Base-by-base conservation (phyloP, 805 yeast genomes). In the Starmerella roubikii region DNA sequence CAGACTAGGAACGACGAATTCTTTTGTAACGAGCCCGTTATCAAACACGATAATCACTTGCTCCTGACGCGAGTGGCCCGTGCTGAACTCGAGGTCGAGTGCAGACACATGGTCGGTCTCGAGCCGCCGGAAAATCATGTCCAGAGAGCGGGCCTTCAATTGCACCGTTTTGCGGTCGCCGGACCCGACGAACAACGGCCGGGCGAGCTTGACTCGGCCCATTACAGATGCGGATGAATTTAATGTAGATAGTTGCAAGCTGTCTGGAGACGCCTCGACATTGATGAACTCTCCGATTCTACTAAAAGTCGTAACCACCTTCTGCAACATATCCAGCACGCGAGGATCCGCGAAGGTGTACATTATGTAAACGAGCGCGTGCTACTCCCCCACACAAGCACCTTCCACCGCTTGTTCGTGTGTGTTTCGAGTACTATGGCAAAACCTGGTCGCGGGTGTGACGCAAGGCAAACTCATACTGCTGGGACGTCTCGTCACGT, bases 71-170 rank as follows among this genome's bases (percentile, higher is more conserved):
- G 37, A 3, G 12, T 32, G 11, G 13, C 41, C 18, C 19, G 19
- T 18, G 27, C 23, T 30, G 27, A 45, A 45, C 26, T 23, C 30
- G 36, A 43, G 35, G 32, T 24, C 22, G 35, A 46, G 20, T 13
- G 34, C 9, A 17, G 25, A 26, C 7, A 37, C 24, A 13, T 31
- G 27, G 15, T 30, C 41, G 32, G 12, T 17, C 25, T 42, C 45
- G 3, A 45, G 6, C 9, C 47, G 35, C 20, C 27, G 17, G 13
- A 43, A 34, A n/a, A 40, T 31, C 10, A 45, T 7, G 18, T 47
- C 51, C 5, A 31, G 18, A 3, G 49, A 49, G n/a, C 42, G 41
- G 4, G 51, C 35, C 35, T 42, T 45, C 18, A 47, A 28, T 7
- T 35, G 39, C 17, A 40, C 40, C 8, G 27, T 40, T 12, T 18